Base-by-base conservation (phyloP, 2,329 filamentous ascomycete genomes). In the Podosphaera fusca region DNA sequence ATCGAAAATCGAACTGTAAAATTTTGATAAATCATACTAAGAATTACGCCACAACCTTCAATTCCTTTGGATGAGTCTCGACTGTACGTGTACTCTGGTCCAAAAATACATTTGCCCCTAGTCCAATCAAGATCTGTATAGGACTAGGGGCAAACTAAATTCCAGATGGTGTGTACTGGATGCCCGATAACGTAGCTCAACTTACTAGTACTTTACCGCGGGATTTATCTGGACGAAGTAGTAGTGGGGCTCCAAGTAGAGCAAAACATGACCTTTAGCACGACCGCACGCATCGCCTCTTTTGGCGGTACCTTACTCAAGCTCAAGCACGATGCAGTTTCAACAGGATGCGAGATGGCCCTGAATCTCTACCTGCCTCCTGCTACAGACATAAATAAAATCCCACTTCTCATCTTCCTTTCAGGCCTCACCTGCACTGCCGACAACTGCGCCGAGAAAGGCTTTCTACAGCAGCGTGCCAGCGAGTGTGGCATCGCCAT, bases 231-330 rank as follows among this genome's bases (percentile, higher is more conserved):
- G 21, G 21, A 21, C 21, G 21, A 21, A 21, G 21, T 21, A 21
- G 21, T 21, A 21, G 21, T 21, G 21, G 21, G 21, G 21, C 21
- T 21, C 21, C 21, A 21, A 45, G 40, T 3, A 45, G 21, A 45
- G 29, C 3, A 52, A 34, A 75, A 62, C 61, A 92, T 92, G 89
- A 75, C 84, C 59, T 88, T 96, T 75, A 86, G 85, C 68, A 94
- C 85, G 63, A 94, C 85, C 69, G 84, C 87, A 59, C 87, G 85
- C 61, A 95, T 96, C 71, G 78, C 82, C 74, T 86, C 82, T 69
- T 96, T 95, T 69, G 90, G 89, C 68, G 92, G 92, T 68, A 88
- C 88, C 72, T 84, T 98, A 59, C 79, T 95, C 65, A 96, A 98
- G 76, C 85, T 98, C 60, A 81, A 83, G 64, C 92, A 98, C 77